Conservation (phyloP, 176 grass and related monocot genomes). For the Zea luxurians region DNA sequence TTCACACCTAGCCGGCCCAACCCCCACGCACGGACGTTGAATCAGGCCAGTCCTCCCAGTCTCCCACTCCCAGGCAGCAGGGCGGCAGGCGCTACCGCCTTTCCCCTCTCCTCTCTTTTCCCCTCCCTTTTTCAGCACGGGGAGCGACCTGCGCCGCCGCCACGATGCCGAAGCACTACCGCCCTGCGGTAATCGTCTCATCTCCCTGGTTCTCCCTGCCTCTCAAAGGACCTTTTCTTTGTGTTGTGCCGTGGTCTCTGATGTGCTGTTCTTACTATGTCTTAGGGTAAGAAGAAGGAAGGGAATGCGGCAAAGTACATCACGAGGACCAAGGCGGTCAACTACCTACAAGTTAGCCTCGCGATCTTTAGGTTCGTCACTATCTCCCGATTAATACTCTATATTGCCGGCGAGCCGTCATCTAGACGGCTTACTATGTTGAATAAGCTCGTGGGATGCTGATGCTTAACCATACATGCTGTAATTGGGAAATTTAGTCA, state of each 20-base stretch:
- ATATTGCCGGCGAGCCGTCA: background rate
- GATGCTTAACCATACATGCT: background rate
- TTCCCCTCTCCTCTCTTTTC: conserved; percentile 7
- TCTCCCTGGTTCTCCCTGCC: background rate
- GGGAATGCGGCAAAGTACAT: conserved; percentile 95
- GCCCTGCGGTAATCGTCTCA: conserved; percentile 55
- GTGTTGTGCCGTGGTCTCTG: background rate
- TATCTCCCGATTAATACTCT: background rate
- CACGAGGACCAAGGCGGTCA: conserved; percentile 87
- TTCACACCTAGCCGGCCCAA: too few relatives aligned
- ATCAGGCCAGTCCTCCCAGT: too few relatives aligned
- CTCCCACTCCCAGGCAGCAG: too few relatives aligned
- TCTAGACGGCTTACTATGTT: background rate
- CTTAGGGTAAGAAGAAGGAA: conserved; percentile 96
- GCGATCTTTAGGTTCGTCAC: conserved; percentile 61
- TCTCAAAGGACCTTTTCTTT: background rate
- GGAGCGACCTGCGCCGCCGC: conserved; percentile 3
- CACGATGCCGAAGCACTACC: conserved; percentile 89
- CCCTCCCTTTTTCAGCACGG: conserved; percentile 6
- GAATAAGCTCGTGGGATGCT: background rate
- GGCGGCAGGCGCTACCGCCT: too few relatives aligned
- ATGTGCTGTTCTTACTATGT: background rate
- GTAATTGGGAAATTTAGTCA: background rate
- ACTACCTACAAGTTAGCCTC: conserved; percentile 77
- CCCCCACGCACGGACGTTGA: too few relatives aligned